Evolutionary conservation across 2,329 filamentous ascomycete genomes (phyloP), one percentile per base, ranked within the genome.

Genomic region (Dactylellina sp.): DNA sequence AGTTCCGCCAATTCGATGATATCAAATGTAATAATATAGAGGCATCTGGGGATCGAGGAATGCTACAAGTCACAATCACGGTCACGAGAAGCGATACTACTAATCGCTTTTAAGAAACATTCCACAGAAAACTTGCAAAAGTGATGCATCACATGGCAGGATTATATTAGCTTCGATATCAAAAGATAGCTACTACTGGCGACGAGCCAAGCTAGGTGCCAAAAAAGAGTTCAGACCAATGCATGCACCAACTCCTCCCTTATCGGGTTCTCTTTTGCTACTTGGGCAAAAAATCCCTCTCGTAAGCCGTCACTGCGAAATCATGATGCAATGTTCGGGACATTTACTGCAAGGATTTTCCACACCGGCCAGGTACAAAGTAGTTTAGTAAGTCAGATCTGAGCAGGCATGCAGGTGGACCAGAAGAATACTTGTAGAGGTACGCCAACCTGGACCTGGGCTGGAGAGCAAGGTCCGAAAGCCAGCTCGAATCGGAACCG

Each of bases 241-340:
- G 39, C 11, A 42, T 42, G 39, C 11, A 18, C 39, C 28, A 32
- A 42, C 46, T 14, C 24, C 24, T 6, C 20, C 24, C 11, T 50
- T 25, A 50, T 25, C 46, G 24, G 46, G 7, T 25, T 25, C 22
- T 32, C 28, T 32, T 4, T 32, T 9, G 28, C 9, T 32, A 5
- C 4, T 32, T 9, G 20, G 20, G 24, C 20, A 25, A 39, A 68
- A 68, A 68, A 68, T 68, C 44, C 46, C 63, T 68, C 53, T 60
- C 37, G 20, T 28, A 52, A 53, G 46, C 24, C 32, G 49, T 22
- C 62, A 52, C 32, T 25, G 22, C 22, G 35, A 59, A 59, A 68
- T 46, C 46, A 68, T 68, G 63, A 68, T 68, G 63, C 63, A 68
- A 68, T 68, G 53, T 35, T 59, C 55, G 35, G 62, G 47, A 22